Percentiles rank a stretch among this genome's conserved stretches.
Conservation (phyloP, 1,284 basidiomycete genomes). For the Ceratobasidium sp. region DNA sequence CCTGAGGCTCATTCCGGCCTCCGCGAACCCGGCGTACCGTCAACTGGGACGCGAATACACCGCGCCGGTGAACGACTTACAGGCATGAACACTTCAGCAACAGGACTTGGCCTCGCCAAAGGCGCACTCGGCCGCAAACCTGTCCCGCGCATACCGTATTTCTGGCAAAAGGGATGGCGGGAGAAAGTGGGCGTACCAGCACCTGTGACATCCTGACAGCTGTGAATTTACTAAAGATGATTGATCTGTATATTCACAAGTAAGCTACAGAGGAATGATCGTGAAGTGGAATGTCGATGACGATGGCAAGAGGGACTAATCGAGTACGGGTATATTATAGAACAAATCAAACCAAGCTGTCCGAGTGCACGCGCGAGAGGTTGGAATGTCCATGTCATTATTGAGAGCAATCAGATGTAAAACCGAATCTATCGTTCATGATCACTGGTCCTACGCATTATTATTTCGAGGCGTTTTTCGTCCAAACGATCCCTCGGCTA, state of each 20-base stretch:
- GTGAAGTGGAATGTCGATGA: slow-evolving; percentile 27
- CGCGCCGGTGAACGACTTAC: slow-evolving; percentile 58
- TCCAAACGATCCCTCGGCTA: slow-evolving; percentile 69
- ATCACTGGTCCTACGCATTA: slow-evolving; percentile 31
- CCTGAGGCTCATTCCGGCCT: slow-evolving; percentile 51
- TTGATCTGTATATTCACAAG: slow-evolving; percentile 33
- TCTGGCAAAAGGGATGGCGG: slow-evolving; percentile 41
- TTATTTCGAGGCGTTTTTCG: slow-evolving; percentile 65
- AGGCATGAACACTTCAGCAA: slow-evolving; percentile 54
- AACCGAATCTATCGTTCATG: neutral
- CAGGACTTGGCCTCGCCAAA: slow-evolving; percentile 58
- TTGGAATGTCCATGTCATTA: slow-evolving; percentile 34
- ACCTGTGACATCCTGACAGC: neutral
- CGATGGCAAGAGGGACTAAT: slow-evolving; percentile 11
- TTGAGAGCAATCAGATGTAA: neutral
- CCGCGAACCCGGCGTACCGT: slow-evolving; percentile 29
- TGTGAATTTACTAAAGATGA: neutral
- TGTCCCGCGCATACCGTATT: slow-evolving; percentile 17
- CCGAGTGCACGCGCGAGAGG: slow-evolving; percentile 30
- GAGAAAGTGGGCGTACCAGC: slow-evolving; percentile 39
- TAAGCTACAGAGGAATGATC: slow-evolving; percentile 44
- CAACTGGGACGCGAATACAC: slow-evolving; percentile 46
- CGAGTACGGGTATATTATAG: slow-evolving; percentile 41
- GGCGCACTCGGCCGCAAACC: slow-evolving; percentile 53
- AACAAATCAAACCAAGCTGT: slow-evolving; percentile 19